Evolutionary conservation across 257 asterid genomes (phyloP), one percentile per base, ranked within the genome.

Genomic region (Primulina tabacum): DNA sequence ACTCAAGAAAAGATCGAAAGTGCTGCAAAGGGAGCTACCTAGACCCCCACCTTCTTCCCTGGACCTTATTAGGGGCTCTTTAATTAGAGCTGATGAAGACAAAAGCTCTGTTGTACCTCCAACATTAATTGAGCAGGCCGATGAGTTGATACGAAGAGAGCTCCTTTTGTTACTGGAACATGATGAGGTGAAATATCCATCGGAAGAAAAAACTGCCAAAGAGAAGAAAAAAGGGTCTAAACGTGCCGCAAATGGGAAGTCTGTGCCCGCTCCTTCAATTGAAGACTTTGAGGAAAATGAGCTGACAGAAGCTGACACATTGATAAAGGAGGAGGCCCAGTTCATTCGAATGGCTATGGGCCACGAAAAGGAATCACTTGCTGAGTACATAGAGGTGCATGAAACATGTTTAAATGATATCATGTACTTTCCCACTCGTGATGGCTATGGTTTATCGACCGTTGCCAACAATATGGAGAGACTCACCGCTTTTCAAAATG

Each of bases 101-200:
- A 91, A 94, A 82, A 94, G 98, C 86, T 81, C 97, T 38, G 83
- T 94, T 79, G 99, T 86, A 59, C 99, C 99, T 75, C 96, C 97
- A 10, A 91, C 99, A 12, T 55, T 75, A 67, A 69, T 91, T 66
- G 99, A 94, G 89, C 93, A 86, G 85, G 99, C 99, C 40, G 99
- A 94, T 79, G 97, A 94, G 79, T 80, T 89, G 80, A 77, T 91
- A 58, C 85, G 89, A 68, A 91, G 81, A 78, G 99, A 94, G 78
- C 96, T 94, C 72, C 73, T 91, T 21, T 82, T 87, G 71, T 84
- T 94, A 85, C 80, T 94, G 34, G 99, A 94, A 82, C 97, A 91
- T 76, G 99, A 94, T 77, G 92, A 91, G 81, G 84, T 38, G 14
- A 94, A 94, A 77, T 94, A 91, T 76, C 97, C 99, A 30, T 81